Evolutionary conservation across 2,329 filamentous ascomycete genomes (phyloP), one percentile per base, ranked within the genome.

Genomic region (Cladosporium sp.): DNA sequence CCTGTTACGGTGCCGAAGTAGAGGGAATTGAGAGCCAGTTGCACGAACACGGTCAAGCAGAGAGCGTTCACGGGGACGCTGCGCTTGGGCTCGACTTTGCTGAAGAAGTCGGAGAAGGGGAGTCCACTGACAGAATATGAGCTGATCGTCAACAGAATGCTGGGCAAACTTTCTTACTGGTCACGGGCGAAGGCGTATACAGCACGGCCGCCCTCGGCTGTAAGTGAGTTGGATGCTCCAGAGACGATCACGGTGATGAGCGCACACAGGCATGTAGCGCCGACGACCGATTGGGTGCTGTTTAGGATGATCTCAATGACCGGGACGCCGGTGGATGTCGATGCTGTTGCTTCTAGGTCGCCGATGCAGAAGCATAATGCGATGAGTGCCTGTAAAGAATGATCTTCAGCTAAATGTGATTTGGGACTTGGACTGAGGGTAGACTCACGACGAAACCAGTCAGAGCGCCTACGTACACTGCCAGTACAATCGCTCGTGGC

Each of bases 261-360:
- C 4, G 74, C 75, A 0, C 77, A 69, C 12, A 83, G 66, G 15
- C 75, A 75, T 22, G 75, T 79, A 0, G 80, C 70, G 1, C 74
- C 80, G 1, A 70, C 74, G 5, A 77, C 71, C 40, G 73, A 80
- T 2, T 71, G 69, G 0, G 78, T 81, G 0, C 75, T 77, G 64
- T 82, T 76, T 64, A 75, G 77, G 60, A 82, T 78, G 52, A 83
- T 82, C 59, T 81, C 78, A 45, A 83, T 79, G 5, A 82, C 74
- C 0, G 81, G 80, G 0, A 81, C 78, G 6, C 80, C 80, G 1
- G 80, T 83, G 1, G 74, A 60, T 0, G 77, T 77, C 1, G 65
- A 63, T 1, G 77, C 78, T 0, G 79, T 81, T 1, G 69, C 62
- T 11, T 76, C 73, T 43, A 84, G 78, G 55, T 81, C 75, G 3